Conservation (phyloP, 495 filamentous ascomycete genomes). For the Chaetomium tenue region DNA sequence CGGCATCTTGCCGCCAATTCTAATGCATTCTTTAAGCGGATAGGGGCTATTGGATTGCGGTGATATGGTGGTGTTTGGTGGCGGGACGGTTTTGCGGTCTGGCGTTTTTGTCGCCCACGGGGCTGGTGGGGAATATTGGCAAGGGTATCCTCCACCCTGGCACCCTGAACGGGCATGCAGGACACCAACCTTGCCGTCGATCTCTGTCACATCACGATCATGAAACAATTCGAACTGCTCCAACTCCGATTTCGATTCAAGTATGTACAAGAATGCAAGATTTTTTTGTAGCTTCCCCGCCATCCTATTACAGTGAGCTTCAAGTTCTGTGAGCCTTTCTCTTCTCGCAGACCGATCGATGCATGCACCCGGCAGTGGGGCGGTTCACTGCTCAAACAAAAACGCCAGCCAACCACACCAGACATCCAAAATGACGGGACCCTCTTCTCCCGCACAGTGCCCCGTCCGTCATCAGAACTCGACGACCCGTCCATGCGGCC, state of each 20-base stretch:
- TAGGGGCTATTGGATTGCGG: no score
- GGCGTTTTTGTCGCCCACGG: no score
- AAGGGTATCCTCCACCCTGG: no score
- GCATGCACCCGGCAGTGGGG: not conserved
- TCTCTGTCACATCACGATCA: not conserved
- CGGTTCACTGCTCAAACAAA: not conserved
- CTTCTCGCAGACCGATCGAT: not conserved
- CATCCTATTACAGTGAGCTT: no score
- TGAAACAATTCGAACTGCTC: not conserved
- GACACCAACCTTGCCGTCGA: not conserved
- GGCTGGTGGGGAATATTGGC: no score
- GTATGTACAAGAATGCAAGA: not conserved
- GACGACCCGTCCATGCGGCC: not conserved
- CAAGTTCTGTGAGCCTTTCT: not conserved
- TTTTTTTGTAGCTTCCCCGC: not conserved
- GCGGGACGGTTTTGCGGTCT: no score
- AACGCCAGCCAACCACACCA: not conserved
- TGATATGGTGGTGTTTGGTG: no score
- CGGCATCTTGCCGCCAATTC: no score
- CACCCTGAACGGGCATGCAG: no score
- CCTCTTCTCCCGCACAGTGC: not conserved
- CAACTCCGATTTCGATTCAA: not conserved
- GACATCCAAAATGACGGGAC: not conserved
- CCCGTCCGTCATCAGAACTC: not conserved
- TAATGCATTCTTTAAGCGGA: no score